Base-by-base conservation (phyloP, 768 basidiomycete species). In the Russula dissimulans region DNA sequence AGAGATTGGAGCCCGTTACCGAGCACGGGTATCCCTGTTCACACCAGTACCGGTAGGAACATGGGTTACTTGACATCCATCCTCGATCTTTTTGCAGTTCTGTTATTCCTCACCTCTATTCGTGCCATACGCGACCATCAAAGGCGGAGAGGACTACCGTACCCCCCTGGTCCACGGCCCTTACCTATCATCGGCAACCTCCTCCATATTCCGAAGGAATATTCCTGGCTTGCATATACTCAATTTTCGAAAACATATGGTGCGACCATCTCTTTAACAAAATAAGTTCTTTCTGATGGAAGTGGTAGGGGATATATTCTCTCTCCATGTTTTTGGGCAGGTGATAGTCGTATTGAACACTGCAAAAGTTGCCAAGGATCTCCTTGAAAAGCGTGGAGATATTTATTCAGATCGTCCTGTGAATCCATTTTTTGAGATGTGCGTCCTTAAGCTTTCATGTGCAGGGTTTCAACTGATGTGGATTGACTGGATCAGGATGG, bases 381-480 rank as follows among this genome's bases (percentile, higher is more conserved):
- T 84, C 29, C 71, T 84, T 32, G 81, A 82, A 44, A 81, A 77
- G 66, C 74, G 79, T 54, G 77, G 80, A 56, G 65, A 75, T 18
- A 78, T 51, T 9, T 62, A 45, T 50, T 52, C 56, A 3, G 50
- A 53, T 51, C 56, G 60, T 5, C 34, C 55, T 11, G 8, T 1
- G 1, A 14, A 22, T 18, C 34, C 54, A 8, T 8, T 62, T n/a
- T 32, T 31, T 6, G 60, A 57, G 5, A 51, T 62, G 60, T 62
- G 29, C 4, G 56, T 5, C 2, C 11, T 36, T 14, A 1, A 29
- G 2, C 4, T 1, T 14, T 18, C 4, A 15, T 17, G 3, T 8
- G 2, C 1, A 26, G 22, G 9, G 17, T 15, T 36, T 31, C 15
- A 22, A 38, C 6, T n/a, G 3, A 34, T 15, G 4, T 41, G 3